Evolutionary conservation across 495 filamentous ascomycete genomes (phyloP).

Genomic region (Talaromyces nanjingensis): DNA sequence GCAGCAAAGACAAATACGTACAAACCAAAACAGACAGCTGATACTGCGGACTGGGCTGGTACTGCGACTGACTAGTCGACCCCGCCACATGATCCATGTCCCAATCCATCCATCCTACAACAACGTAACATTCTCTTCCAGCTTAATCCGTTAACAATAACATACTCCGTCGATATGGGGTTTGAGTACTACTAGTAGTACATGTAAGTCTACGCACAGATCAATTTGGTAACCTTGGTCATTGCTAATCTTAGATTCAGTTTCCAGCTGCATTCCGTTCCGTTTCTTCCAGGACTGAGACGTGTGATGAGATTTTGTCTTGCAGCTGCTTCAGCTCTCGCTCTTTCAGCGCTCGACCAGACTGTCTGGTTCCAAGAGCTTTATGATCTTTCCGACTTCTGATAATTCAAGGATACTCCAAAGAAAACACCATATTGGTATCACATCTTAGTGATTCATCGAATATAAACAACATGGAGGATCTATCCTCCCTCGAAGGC

Average conservation of each 20-base stretch:
- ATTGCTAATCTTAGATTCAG: background rate
- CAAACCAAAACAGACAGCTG: background rate
- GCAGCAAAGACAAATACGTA: background rate
- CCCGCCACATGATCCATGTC: background rate
- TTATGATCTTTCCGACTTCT: too few relatives aligned
- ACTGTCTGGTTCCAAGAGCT: too few relatives aligned
- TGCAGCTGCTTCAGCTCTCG: background rate
- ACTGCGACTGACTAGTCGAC: background rate
- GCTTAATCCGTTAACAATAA: background rate
- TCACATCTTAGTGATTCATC: background rate
- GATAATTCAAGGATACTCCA: too few relatives aligned
- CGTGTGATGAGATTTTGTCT: background rate
- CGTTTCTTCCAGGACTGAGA: background rate
- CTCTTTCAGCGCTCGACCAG: background rate
- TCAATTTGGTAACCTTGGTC: background rate
- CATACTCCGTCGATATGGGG: background rate
- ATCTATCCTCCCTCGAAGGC: conserved; percentile 32
- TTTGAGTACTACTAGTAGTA: background rate
- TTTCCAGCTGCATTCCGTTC: background rate
- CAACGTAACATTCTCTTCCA: background rate
- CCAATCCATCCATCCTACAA: background rate
- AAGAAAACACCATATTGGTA: too few relatives aligned
- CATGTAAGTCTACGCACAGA: background rate
- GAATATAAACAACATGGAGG: conserved; percentile 2
- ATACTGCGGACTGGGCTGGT: background rate